Evolutionary conservation across 805 yeast genomes (phyloP), one percentile per base, ranked within the genome.

Genomic region (Blastobotrys mokoenaii): DNA sequence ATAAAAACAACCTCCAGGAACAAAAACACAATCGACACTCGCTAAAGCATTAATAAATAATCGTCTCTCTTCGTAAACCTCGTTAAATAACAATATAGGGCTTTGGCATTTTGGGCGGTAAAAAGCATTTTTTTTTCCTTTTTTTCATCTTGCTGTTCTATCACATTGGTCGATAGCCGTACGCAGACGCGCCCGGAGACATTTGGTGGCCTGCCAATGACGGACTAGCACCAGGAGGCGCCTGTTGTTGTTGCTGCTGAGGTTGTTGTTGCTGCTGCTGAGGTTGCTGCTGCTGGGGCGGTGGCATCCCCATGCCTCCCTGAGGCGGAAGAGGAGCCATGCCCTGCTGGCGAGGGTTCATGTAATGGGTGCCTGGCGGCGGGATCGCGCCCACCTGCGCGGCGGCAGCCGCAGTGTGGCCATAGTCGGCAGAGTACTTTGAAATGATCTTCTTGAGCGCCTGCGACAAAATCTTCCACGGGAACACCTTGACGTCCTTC

Each of bases 401-500:
- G 33, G 49, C 49, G 34, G 39, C 42, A 33, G 42, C 17, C n/a
- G 47, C 30, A 29, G 32, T 38, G 34, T 44, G 48, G 35, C 46
- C 40, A 38, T 48, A 49, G 36, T 51, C 60, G 6, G 63, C 66
- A 6, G 65, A 61, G 56, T 81, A 81, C 60, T 81, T 81, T 30
- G 78, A 65, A 30, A 78, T 67, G 11, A 81, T 81, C 55, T 76
- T 79, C 20, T 64, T 60, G 42, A 80, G 55, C 0, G 86, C 86
- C 27, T 63, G 67, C 33, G 66, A 72, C 20, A 81, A 61, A 38
- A 70, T 67, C 16, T 58, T 55, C 87, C 87, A 81, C 20, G 67
- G 66, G 54, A 81, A 76, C 3, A 81, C 84, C 56, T 81, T 81
- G 48, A 81, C 73, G 56, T 80, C 84, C 58, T 81, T 81, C 53